A percentile compares a stretch with the other conserved stretches of the same genome.
Conservation (phyloP, 345 rosid species). For the Moringa oleifera region DNA sequence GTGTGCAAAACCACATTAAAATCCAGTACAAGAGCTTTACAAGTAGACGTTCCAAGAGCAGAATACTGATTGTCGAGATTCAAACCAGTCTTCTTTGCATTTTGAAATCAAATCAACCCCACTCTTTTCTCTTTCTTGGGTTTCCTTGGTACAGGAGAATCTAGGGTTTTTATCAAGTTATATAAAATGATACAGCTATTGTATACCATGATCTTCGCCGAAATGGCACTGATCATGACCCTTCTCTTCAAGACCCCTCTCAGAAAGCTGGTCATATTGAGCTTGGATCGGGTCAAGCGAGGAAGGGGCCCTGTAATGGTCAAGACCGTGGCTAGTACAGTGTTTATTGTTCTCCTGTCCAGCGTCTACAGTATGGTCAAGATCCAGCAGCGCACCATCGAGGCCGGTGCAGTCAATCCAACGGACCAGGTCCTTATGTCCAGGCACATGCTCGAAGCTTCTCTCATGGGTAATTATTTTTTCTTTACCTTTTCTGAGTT, state of each 20-base stretch:
- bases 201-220: conserved; percentile 48
- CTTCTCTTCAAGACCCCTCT: conserved; percentile 78
- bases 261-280: conserved; percentile 59
- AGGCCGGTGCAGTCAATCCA: conserved; percentile 55
- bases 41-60: too few species aligned
- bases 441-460: conserved; percentile 68
- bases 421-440: conserved; percentile 82
- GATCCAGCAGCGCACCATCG: conserved; percentile 50
- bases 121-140: too few species aligned
- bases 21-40: too few species aligned
- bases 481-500: background rate
- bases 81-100: too few species aligned
- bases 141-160: too few species aligned
- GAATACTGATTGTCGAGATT: too few species aligned
- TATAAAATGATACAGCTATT: conserved; percentile 62
- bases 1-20: too few species aligned
- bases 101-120: too few species aligned
- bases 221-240: conserved; percentile 57
- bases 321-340: conserved; percentile 57
- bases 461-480: conserved; percentile 65
- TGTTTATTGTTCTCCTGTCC: conserved; percentile 52
- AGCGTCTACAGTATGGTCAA: conserved; percentile 50
- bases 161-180: too few species aligned
- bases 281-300: conserved; percentile 68
- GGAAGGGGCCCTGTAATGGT: conserved; percentile 78